Evolutionary conservation across 129 eudicot genomes (phyloP).

Genomic region (Artemisia annua): DNA sequence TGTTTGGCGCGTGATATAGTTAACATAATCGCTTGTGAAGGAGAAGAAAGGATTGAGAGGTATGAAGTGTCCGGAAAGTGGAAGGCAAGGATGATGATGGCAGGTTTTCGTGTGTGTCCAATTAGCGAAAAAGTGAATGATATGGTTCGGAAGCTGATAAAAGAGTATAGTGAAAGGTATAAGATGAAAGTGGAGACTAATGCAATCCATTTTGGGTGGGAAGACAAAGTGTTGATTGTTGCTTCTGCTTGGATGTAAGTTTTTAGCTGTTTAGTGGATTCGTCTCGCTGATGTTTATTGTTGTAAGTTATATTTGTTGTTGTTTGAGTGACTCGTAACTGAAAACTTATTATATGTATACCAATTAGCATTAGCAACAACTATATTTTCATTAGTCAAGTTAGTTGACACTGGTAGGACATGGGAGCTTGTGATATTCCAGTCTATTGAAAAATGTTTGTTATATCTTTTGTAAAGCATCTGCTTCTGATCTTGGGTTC

Average conservation of each 20-base stretch:
- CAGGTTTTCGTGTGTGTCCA: constrained; percentile 62
- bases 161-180: constrained; percentile 64
- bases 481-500: too few species aligned
- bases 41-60: constrained; percentile 90
- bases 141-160: constrained; percentile 55
- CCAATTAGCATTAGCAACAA: background rate
- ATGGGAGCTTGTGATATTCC: too few species aligned
- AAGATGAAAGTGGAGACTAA: constrained; percentile 65
- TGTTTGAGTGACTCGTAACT: constrained; percentile 13
- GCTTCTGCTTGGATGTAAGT: constrained; percentile 82
- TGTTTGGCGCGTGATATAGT: constrained; percentile 94
- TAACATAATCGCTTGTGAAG: constrained; percentile 93
- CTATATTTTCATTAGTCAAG: background rate
- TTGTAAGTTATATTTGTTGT: constrained; percentile 18
- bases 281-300: background rate
- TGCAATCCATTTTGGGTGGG: constrained; percentile 90
- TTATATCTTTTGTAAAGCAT: too few species aligned
- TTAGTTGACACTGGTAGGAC: background rate
- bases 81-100: constrained; percentile 99
- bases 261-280: background rate
- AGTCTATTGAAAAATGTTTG: too few species aligned
- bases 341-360: constrained; percentile 1
- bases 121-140: constrained; percentile 48
- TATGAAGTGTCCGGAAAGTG: constrained; percentile 96
- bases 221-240: constrained; percentile 74